phyloP scores from a whole-genome alignment of 441 rosid genomes.

The Croton laevigatus region DNA sequence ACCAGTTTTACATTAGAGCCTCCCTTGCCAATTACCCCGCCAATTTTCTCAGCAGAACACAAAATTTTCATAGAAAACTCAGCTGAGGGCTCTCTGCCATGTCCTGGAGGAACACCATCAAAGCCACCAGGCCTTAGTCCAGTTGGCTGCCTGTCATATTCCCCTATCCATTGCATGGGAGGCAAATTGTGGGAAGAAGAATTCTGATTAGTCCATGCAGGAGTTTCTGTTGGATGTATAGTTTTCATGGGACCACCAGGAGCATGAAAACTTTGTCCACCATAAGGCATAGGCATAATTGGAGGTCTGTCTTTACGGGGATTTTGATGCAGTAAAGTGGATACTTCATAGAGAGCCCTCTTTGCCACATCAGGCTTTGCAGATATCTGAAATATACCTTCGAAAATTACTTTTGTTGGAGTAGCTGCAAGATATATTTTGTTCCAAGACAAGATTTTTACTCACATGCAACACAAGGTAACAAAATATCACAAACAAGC shows the following conservation, averaged over 20 bases:
- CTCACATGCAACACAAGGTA: constrained; percentile 4
- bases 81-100: constrained; percentile 39
- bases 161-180: constrained; percentile 37
- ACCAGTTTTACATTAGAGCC: constrained; percentile 50
- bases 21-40: constrained; percentile 66
- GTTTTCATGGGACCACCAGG: constrained; percentile 32
- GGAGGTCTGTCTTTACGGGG: constrained; percentile 51
- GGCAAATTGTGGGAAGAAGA: constrained; percentile 32
- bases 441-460: not conserved
- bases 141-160: constrained; percentile 30
- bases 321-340: constrained; percentile 56
- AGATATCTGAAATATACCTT: constrained; percentile 45
- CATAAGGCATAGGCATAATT: constrained; percentile 28
- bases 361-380: constrained; percentile 46
- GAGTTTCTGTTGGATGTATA: constrained; percentile 31
- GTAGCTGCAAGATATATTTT: constrained; percentile 13
- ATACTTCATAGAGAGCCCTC: constrained; percentile 54
- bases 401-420: constrained; percentile 23
- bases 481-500: not conserved
- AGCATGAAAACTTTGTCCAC: constrained; percentile 34
- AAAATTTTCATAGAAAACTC: constrained; percentile 57
- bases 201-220: constrained; percentile 34
- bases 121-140: constrained; percentile 37
- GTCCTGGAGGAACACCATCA: constrained; percentile 34
- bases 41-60: constrained; percentile 51